These are phyloP conservation scores for Penicillium dipodomyicola DNA, from an alignment of 495 filamentous ascomycete genomes.

Conservation along the genomic window DNA sequence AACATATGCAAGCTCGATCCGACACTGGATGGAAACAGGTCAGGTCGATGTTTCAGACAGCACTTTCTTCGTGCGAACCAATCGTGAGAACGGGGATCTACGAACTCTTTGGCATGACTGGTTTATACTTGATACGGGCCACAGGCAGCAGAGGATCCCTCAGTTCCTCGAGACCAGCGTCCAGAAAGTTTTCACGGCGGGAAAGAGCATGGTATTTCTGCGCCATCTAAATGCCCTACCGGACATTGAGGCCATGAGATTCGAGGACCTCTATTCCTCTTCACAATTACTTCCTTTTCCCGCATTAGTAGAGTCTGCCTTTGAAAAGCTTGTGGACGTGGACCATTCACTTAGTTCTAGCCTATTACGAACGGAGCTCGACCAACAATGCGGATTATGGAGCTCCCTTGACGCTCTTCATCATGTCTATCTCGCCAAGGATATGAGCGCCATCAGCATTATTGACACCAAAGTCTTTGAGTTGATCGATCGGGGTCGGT, in stretches of 20 bases:
- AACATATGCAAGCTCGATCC: conserved; percentile 76
- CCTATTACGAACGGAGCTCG: conserved; percentile 63
- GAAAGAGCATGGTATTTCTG: conserved; percentile 83
- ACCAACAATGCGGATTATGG: conserved; percentile 65
- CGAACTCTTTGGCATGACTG: conserved; percentile 72
- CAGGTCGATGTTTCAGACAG: conserved; percentile 59
- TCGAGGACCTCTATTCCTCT: conserved; percentile 52
- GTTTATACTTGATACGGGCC: conserved; percentile 59
- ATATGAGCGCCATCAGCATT: conserved; percentile 59
- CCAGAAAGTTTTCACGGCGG: conserved; percentile 73
- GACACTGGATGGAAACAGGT: conserved; percentile 82
- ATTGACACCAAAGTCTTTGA: conserved; percentile 74
- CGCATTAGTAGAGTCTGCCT: conserved; percentile 65
- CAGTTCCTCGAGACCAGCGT: conserved; percentile 67
- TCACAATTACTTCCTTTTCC: conserved; percentile 65
- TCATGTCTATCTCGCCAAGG: conserved; percentile 67
- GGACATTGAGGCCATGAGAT: conserved; percentile 42
- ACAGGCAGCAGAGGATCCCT: conserved; percentile 60
- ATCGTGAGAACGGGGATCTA: conserved; percentile 54
- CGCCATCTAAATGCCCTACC: conserved; percentile 51
- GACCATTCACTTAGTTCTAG: conserved; percentile 66
- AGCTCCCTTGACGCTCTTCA: conserved; percentile 65
- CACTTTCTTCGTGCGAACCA: conserved; percentile 71
- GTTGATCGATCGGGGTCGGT: conserved; percentile 64
- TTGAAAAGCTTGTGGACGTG: conserved; percentile 68